Evolutionary conservation across 2,329 filamentous ascomycete species (phyloP).

Genomic region (Pseudocercospora fijiensis): DNA sequence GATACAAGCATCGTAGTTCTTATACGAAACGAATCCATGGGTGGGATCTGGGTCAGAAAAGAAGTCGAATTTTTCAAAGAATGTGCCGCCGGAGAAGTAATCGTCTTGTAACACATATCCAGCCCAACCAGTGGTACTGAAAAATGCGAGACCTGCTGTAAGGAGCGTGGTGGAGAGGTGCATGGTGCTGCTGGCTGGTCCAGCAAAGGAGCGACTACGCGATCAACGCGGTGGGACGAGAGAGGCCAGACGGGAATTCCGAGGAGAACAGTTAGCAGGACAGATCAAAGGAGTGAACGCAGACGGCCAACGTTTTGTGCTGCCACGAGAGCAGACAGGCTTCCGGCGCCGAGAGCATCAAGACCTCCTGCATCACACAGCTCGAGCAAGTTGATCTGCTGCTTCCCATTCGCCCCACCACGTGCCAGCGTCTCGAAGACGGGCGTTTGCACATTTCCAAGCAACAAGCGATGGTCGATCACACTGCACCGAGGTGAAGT

Average conservation of each 20-base stretch:
- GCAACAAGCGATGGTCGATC: not conserved
- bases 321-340: not conserved
- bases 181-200: conserved; percentile 14
- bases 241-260: not conserved
- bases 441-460: conserved; percentile 1
- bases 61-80: conserved; percentile 56
- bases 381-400: conserved; percentile 1
- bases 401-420: conserved; percentile 1
- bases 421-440: not conserved
- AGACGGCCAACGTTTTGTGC: not conserved
- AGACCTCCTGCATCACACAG: conserved; percentile 4
- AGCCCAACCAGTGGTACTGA: conserved; percentile 33
- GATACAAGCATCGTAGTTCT: conserved; percentile 56
- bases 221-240: conserved; percentile 6
- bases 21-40: conserved; percentile 70
- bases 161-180: conserved; percentile 6
- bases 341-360: not conserved
- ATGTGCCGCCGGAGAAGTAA: conserved; percentile 46
- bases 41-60: conserved; percentile 65
- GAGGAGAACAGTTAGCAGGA: not conserved
- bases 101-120: conserved; percentile 47
- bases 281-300: not conserved
- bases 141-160: conserved; percentile 19
- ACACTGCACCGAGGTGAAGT: too few species aligned
- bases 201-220: conserved; percentile 6